Base-by-base conservation (phyloP, 148 eudicot species). In the Rhododendron henanense region DNA sequence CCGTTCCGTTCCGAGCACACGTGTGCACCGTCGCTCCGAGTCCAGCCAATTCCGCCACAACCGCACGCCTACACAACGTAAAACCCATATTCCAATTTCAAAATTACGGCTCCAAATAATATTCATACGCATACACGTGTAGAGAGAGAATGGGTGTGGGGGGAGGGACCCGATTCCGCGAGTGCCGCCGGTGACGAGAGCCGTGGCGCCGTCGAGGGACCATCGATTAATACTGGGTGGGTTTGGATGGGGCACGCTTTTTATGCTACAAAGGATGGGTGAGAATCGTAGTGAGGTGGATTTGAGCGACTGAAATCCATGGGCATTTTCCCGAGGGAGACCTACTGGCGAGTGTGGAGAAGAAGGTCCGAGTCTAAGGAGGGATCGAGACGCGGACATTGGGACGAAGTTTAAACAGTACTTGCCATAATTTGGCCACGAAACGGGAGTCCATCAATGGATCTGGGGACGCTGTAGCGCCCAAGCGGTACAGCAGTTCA, bases 171-270 rank as follows among this genome's bases (percentile, higher is more conserved):
- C 96, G 74, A 92, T 94, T 77, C 96, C 96, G 41, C 96, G 92
- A 59, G 94, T 92, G 87, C 96, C 96, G 69, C 94, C 96, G 57
- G 95, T 93, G 85, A 93, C 95, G 16, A 93, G 93, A 83, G 95
- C 95, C 7, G 94, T 89, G 92, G 78, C 91, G 21, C 92, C 92
- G 10, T 85, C 69, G 78, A 91, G 92, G 85, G 92, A 91, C 92
- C 92, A 91, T 79, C 90, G 11, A 6, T 15, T 47, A 2, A 39
- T 71, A 19, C 33, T 48, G 85, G 45, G 44, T 33, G 45, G 65
- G 10, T 39, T 48, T 44, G 63, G 57, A 84, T 50, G 16, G 57
- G 79, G 44, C 47, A 28, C 33, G 78, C 6, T 50, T 31, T 69
- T 31, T 28, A 9, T 28, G 35, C 45, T 0, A 16, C 51, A 65